Evolutionary conservation across 805 yeast genomes (phyloP).

Genomic region (Wickerhamomyces alni): DNA sequence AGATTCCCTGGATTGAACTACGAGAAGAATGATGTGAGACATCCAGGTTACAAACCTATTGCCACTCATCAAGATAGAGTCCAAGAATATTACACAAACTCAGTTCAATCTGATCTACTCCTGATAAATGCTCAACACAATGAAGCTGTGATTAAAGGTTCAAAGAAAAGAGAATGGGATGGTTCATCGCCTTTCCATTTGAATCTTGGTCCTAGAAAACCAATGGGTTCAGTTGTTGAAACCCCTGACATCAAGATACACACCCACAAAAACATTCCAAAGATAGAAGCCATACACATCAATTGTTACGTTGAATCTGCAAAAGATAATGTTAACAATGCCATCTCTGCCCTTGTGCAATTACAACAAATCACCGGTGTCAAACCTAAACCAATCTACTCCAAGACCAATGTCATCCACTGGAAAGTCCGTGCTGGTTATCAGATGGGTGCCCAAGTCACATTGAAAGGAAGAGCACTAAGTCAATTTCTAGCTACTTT

Average conservation of each 20-base stretch:
- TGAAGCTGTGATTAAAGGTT: constrained; percentile 48
- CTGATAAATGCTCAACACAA: constrained; percentile 73
- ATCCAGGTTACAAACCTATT: constrained; percentile 72
- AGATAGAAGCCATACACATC: constrained; percentile 57
- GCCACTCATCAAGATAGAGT: constrained; percentile 78
- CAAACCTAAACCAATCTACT: constrained; percentile 67
- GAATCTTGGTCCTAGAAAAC: constrained; percentile 72
- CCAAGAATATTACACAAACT: constrained; percentile 66
- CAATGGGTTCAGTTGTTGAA: constrained; percentile 68
- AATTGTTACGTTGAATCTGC: constrained; percentile 76
- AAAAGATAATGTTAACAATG: constrained; percentile 61
- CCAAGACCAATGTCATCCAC: constrained; percentile 72
- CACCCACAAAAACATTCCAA: constrained; percentile 66
- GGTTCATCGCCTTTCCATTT: constrained; percentile 83
- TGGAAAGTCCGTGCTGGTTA: constrained; percentile 87
- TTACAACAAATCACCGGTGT: constrained; percentile 92
- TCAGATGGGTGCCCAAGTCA: constrained; percentile 86
- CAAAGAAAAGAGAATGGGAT: constrained; percentile 79
- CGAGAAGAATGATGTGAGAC: constrained; percentile 68
- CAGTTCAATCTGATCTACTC: constrained; percentile 69
- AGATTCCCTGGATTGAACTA: constrained; percentile 61
- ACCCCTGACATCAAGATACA: constrained; percentile 70
- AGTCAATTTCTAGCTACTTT: constrained; percentile 80
- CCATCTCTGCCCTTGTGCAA: constrained; percentile 71
- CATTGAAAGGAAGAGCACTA: constrained; percentile 74